These are phyloP conservation scores for Ustilago crameri DNA, from an alignment of 1,284 basidiomycete genomes.

Conservation along the genomic window DNA sequence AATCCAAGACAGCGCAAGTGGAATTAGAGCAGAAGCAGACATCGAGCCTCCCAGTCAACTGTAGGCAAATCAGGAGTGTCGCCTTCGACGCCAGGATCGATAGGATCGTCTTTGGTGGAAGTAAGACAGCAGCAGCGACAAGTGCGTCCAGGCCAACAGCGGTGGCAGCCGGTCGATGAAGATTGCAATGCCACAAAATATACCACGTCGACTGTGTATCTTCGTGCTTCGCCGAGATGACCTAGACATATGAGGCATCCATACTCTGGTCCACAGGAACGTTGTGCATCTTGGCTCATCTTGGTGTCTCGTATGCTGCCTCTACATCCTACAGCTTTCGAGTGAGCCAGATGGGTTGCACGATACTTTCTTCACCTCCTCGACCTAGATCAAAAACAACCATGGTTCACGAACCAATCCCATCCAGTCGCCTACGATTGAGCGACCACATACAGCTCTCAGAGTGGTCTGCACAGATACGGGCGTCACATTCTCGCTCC, in stretches of 20 bases:
- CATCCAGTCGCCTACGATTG: constrained; percentile 45
- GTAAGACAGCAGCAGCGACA: not conserved
- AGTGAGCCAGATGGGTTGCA: not conserved
- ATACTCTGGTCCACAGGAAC: constrained; percentile 14
- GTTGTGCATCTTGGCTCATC: constrained; percentile 1
- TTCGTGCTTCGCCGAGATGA: not conserved
- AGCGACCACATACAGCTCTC: constrained; percentile 41
- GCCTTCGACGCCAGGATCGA: constrained; percentile 40
- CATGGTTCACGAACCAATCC: constrained; percentile 7
- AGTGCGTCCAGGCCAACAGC: constrained; percentile 1
- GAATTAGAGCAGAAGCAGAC: constrained; percentile 26
- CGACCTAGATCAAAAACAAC: constrained; percentile 18
- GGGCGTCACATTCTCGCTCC: constrained; percentile 35
- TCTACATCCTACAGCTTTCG: constrained; percentile 6
- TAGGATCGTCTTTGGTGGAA: constrained; percentile 24
- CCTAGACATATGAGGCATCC: not conserved
- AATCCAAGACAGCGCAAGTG: constrained; percentile 4
- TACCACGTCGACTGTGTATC: not conserved
- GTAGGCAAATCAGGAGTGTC: constrained; percentile 32
- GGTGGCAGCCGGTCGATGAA: constrained; percentile 9
- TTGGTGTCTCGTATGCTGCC: constrained; percentile 7
- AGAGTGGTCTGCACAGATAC: constrained; percentile 54
- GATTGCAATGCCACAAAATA: constrained; percentile 4
- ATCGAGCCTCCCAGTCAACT: constrained; percentile 19
- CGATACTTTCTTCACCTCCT: not conserved